Base-by-base conservation (phyloP, 148 eudicot genomes). In the Cornus florida region DNA sequence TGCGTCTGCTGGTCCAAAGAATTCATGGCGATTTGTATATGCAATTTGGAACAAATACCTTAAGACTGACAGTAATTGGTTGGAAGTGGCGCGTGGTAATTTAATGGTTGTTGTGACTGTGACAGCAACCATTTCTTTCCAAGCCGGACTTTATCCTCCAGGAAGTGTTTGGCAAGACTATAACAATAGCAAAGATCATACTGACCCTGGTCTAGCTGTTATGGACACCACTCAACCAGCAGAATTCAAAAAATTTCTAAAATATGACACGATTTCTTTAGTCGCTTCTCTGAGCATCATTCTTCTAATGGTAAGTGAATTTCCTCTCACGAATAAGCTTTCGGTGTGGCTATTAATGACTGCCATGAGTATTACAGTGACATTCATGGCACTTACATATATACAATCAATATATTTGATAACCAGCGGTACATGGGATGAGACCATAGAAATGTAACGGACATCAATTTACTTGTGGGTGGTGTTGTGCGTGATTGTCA, bases 41-140 rank as follows among this genome's bases (percentile, higher is more conserved):
- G 6, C 2, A 19, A 12, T 57, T 31, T 53, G 75, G 75, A 73
- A 3, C 5, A 28, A 1, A 6, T 69, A 28, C 8, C 5, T 76
- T 0, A 48, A 10, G 11, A 33, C 9, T 13, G 73, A 77, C 10
- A 23, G 5, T 12, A 1, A 0, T 16, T 41, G 73, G 72, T 13
- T 77, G 46, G 33, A 7, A 28, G 6, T 48, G 48, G 22, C 22
- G n/a, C 23, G 3, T 2, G 23, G 60, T 13, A 10, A 19, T 22
- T 43, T 39, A 28, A 16, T 46, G 28, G 8, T 46, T 2, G 13
- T 59, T 22, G 31, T 65, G 24, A 56, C 79, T 7, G 24, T 77
- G 62, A 48, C 79, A 1, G 66, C 72, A 46, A 66, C 73, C 10
- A 32, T 66, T 62, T 28, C 73, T 69, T 67, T 48, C 38, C 46